A percentile compares a stretch with the other conserved stretches of the same genome.
Evolutionary conservation across 768 basidiomycete species (phyloP).

Genomic region (Podaxis carcinomalis): DNA sequence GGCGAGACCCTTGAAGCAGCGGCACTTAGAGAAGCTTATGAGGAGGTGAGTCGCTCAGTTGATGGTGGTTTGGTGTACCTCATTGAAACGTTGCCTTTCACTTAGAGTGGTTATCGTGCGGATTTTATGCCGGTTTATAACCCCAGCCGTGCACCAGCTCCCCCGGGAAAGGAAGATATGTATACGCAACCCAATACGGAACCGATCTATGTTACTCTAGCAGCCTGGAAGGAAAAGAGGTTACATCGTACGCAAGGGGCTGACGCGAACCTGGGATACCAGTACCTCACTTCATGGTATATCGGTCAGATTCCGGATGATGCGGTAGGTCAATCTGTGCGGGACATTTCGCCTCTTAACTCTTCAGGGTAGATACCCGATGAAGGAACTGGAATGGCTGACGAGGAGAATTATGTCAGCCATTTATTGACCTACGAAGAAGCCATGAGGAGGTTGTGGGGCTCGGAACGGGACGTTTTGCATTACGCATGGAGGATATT

Average conservation of each 20-base stretch:
- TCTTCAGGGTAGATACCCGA: slow-evolving; percentile 33
- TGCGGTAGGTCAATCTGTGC: slow-evolving; percentile 35
- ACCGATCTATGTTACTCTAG: slow-evolving; percentile 38
- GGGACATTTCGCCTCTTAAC: background rate
- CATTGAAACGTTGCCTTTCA: background rate
- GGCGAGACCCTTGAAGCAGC: slow-evolving; percentile 59
- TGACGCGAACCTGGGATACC: slow-evolving; percentile 27
- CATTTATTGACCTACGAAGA: slow-evolving; percentile 39
- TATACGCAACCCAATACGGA: slow-evolving; percentile 28
- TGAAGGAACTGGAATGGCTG: slow-evolving; percentile 50
- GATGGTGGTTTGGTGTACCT: background rate
- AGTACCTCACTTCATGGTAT: slow-evolving; percentile 56
- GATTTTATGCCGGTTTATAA: slow-evolving; percentile 42
- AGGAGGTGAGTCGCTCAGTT: slow-evolving; percentile 44
- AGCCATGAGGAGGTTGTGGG: slow-evolving; percentile 31
- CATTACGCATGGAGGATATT: slow-evolving; percentile 36
- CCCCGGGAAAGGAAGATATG: slow-evolving; percentile 22
- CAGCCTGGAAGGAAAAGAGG: slow-evolving; percentile 21
- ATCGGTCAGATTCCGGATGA: slow-evolving; percentile 47
- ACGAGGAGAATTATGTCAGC: slow-evolving; percentile 47
- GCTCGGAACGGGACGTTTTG: slow-evolving; percentile 28
- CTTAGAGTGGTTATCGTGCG: slow-evolving; percentile 46
- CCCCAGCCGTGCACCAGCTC: slow-evolving; percentile 35
- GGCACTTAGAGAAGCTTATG: slow-evolving; percentile 61
- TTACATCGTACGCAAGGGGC: slow-evolving; percentile 8